These are phyloP conservation scores for Ichthyophonus hoferi DNA, from an alignment of 208 protist species.

Conservation along the genomic window DNA sequence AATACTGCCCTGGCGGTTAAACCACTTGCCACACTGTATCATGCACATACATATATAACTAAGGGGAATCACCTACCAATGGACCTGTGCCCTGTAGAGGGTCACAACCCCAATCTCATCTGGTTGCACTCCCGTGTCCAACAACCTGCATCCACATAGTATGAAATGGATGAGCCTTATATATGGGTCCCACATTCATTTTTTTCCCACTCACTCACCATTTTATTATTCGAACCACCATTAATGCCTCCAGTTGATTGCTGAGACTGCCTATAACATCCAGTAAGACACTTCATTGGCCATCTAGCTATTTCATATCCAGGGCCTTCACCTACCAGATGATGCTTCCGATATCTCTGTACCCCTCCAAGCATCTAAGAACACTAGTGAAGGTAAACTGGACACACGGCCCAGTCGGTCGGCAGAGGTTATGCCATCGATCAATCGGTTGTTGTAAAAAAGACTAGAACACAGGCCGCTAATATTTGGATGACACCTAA, in stretches of 20 bases:
- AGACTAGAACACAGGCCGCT: conserved; percentile 40
- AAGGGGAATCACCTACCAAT: neutral
- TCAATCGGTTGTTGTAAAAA: conserved; percentile 50
- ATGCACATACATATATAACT: too few relatives aligned
- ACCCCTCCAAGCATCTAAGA: conserved; percentile 33
- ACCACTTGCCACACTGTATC: too few relatives aligned
- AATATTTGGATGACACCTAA: conserved; percentile 53
- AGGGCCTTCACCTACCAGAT: neutral
- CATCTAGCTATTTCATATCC: neutral
- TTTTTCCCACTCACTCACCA: too few relatives aligned
- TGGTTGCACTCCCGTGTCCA: neutral
- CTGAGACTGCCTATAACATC: neutral
- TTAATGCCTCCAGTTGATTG: neutral
- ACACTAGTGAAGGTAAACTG: conserved; percentile 38
- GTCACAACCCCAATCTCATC: conserved; percentile 33
- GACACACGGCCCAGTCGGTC: conserved; percentile 31
- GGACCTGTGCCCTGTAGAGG: conserved; percentile 37
- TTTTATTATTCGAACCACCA: neutral
- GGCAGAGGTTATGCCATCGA: conserved; percentile 32
- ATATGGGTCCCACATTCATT: too few relatives aligned
- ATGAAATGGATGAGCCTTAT: too few relatives aligned
- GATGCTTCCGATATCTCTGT: neutral
- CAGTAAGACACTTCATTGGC: conserved; percentile 29
- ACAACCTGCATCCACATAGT: neutral
- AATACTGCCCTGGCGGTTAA: too few relatives aligned